Evolutionary conservation across 352 stramenopile genomes (phyloP).

Genomic region (Poterioochromonas sp.): DNA sequence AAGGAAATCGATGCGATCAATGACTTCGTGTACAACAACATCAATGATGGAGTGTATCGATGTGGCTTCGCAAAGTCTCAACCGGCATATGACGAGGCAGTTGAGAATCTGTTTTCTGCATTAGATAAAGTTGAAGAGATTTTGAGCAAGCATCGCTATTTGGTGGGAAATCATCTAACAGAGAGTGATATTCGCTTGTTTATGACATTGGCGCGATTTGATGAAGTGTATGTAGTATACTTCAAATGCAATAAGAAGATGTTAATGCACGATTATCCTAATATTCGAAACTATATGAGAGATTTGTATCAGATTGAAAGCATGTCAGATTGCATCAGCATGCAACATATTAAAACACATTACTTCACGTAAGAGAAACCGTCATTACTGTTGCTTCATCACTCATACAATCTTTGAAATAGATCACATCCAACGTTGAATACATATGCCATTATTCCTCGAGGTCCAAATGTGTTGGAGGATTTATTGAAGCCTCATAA

Average conservation of each 20-base stretch:
- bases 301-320: slow-evolving; percentile 84
- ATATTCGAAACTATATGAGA: slow-evolving; percentile 62
- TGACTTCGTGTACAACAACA: slow-evolving; percentile 72
- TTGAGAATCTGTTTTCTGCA: slow-evolving; percentile 62
- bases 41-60: slow-evolving; percentile 72
- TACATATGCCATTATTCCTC: neutral
- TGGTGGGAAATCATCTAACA: slow-evolving; percentile 46
- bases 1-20: slow-evolving; percentile 73
- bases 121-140: slow-evolving; percentile 68
- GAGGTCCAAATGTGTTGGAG: neutral
- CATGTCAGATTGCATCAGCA: slow-evolving; percentile 73
- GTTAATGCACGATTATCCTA: slow-evolving; percentile 65
- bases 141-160: slow-evolving; percentile 58
- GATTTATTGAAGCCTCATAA: neutral
- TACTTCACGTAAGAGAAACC: slow-evolving; percentile 56
- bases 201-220: slow-evolving; percentile 80
- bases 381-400: no score
- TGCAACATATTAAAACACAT: slow-evolving; percentile 91
- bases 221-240: slow-evolving; percentile 79
- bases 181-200: slow-evolving; percentile 77
- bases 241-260: slow-evolving; percentile 74
- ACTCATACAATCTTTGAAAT: no score
- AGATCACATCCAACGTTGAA: no score
- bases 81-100: slow-evolving; percentile 69
- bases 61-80: slow-evolving; percentile 61